Evolutionary conservation across 2,329 filamentous ascomycete species (phyloP), one percentile per base, ranked within the genome.

Genomic region (Chaetomium strumarium): DNA sequence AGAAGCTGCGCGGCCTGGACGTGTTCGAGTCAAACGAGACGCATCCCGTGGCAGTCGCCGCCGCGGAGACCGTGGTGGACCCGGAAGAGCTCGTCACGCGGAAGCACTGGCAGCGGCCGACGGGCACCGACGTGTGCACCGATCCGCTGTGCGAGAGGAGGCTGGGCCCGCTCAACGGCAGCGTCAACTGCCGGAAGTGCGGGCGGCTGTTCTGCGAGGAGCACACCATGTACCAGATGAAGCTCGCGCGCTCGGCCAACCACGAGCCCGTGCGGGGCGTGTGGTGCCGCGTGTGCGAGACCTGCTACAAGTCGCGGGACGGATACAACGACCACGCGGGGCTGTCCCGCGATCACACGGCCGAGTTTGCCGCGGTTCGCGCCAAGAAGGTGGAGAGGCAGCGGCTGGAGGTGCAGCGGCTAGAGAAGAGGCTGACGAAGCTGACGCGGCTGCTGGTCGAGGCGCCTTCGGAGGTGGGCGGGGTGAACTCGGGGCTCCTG

Each of bases 221-320:
- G 62, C 93, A 99, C 68, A 97, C 93, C 48, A 96, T 99, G 91
- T 99, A 97, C 66, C 92, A 99, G 73, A 97, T 97, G 88, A 96
- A 95, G 74, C 77, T 99, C 11, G 96, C 91, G 9, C 79, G 91
- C 50, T 86, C 90, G 30, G 93, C 93, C 4, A 80, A 85, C 53
- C 90, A 96, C 69, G 93, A 99, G 58, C 92, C 93, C 0, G 82
- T 93, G 1, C 77, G 92, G 56, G 93, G 93, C 8, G 81, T 89
- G 61, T 99, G 93, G 93, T 95, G 89, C 62, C 76, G 93, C 47
- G 92, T 97, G 2, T 99, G 93, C 66, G 93, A 99, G 73, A 97
- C 93, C n/a, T 99, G 93, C 71, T 99, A 93, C 73, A 97, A 96
- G 72, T 96, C 90, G 47, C 81, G 93, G 63, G 89, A 91, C 24